Conservation (phyloP, 2,329 filamentous ascomycete species). For the Neopestalotiopsis sp. region DNA sequence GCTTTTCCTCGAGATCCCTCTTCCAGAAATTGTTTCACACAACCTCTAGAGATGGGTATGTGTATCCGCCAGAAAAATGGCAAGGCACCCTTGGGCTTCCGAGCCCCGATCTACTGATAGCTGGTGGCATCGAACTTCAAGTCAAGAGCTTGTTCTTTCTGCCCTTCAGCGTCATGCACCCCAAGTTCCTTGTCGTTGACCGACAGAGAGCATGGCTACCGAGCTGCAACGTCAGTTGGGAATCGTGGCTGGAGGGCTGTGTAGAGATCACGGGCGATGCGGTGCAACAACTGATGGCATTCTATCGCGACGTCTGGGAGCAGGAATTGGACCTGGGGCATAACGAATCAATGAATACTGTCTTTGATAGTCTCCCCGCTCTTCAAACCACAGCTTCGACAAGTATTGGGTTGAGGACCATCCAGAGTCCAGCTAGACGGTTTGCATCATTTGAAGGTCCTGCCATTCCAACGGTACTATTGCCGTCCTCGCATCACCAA, state of each 20-base stretch:
- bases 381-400: not conserved
- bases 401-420: constrained; percentile 23
- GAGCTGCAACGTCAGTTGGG: constrained; percentile 86
- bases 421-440: constrained; percentile 28
- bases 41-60: constrained; percentile 62
- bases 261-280: constrained; percentile 68
- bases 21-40: constrained; percentile 79
- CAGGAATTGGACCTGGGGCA: constrained; percentile 28
- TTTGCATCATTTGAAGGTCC: constrained; percentile 22
- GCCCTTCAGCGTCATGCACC: constrained; percentile 86
- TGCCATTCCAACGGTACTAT: constrained; percentile 61
- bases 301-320: constrained; percentile 74
- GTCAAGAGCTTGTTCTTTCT: constrained; percentile 81
- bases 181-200: constrained; percentile 81
- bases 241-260: constrained; percentile 84
- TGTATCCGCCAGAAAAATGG: constrained; percentile 68
- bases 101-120: constrained; percentile 50
- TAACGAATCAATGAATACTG: not conserved
- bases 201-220: constrained; percentile 70
- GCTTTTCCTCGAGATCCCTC: constrained; percentile 76
- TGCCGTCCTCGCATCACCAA: constrained; percentile 76
- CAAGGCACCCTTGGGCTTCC: constrained; percentile 67
- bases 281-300: constrained; percentile 65
- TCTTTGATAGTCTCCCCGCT: not conserved
- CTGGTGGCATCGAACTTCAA: constrained; percentile 67